Evolutionary conservation across 352 stramenopile genomes (phyloP), one percentile per base, ranked within the genome.

Genomic region (Globisporangium nodosum): DNA sequence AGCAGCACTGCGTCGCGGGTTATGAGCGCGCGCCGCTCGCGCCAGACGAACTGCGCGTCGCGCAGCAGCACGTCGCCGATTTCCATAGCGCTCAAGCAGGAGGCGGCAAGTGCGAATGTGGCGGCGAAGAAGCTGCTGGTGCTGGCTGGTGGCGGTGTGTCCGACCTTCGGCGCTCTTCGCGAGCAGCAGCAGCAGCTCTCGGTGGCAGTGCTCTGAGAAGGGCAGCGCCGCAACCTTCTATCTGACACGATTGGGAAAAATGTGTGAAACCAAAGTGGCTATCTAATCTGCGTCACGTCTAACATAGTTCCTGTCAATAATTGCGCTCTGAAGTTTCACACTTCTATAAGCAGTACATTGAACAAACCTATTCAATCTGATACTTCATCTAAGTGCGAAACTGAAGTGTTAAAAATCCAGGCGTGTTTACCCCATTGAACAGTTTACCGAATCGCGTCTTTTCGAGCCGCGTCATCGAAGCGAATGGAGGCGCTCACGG

Each of bases 401-500:
- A 31, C 37, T 18, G n/a, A 56, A 7, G 5, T 31, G 11, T 31
- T 49, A 49, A 31, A 21, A 49, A 40, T 40, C 18, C n/a, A 49
- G 24, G 2, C 3, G 3, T 48, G 45, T 16, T 49, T 49, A 49
- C 20, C 9, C 6, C 15, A 18, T 7, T 5, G 18, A 9, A 15
- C 5, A 24, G 46, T 31, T 50, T 50, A 50, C 46, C 18, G 7
- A 3, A 50, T 33, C 20, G 45, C 13, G 45, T 6, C 46, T 18
- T 33, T 50, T 50, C 46, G 46, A 18, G 46, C 7, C 8, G 37
- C 37, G 37, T 43, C 12, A 43, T 43, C 13, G 5, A 11, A 40
- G 20, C 3, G 4, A 3, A 92, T 93, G 83, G 78, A 94, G 61
- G 77, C 74, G 60, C 72, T 93, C 60, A 90, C 78, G n/a, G 66